A percentile compares a stretch with the other conserved stretches of the same genome.
Conservation (phyloP, 73 alveolate species). For the Symbiodinium pilosum region DNA sequence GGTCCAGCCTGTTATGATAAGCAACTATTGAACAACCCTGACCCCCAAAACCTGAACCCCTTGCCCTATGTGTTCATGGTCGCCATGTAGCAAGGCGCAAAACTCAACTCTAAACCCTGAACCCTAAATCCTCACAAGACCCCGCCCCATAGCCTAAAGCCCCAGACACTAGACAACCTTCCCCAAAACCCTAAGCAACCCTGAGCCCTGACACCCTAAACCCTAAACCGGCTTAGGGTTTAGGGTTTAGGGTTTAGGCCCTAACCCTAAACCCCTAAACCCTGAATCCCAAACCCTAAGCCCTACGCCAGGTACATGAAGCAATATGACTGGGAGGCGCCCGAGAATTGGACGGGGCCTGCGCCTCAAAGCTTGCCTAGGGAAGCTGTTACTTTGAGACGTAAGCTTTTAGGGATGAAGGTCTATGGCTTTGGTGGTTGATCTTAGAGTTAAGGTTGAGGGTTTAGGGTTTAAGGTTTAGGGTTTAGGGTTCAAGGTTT, state of each 20-base stretch:
- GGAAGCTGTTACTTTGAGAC: too few relatives aligned
- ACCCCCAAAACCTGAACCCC: too few relatives aligned
- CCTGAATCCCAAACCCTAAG: background rate
- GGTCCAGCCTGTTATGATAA: too few relatives aligned
- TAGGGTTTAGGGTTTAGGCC: too few relatives aligned
- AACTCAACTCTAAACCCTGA: background rate
- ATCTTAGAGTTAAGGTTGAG: too few relatives aligned
- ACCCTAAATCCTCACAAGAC: background rate
- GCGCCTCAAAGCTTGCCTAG: background rate
- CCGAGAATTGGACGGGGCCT: slow-evolving; percentile 72
- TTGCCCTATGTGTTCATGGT: too few relatives aligned
- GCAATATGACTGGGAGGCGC: slow-evolving; percentile 94
- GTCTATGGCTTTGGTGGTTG: background rate
- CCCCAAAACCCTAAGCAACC: too few relatives aligned
- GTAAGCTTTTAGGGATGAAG: background rate
- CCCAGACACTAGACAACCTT: too few relatives aligned
- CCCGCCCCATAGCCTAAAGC: background rate
- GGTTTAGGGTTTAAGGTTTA: too few relatives aligned
- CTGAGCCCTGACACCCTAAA: background rate
- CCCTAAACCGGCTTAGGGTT: background rate
- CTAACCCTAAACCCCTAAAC: background rate
- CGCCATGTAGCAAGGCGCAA: background rate
- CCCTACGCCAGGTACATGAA: slow-evolving; percentile 54
- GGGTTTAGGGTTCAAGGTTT: too few relatives aligned
- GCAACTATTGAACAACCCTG: too few relatives aligned